These are phyloP conservation scores for Phanerochaete carnosa DNA, from an alignment of 768 basidiomycete species.

Conservation along the genomic window DNA sequence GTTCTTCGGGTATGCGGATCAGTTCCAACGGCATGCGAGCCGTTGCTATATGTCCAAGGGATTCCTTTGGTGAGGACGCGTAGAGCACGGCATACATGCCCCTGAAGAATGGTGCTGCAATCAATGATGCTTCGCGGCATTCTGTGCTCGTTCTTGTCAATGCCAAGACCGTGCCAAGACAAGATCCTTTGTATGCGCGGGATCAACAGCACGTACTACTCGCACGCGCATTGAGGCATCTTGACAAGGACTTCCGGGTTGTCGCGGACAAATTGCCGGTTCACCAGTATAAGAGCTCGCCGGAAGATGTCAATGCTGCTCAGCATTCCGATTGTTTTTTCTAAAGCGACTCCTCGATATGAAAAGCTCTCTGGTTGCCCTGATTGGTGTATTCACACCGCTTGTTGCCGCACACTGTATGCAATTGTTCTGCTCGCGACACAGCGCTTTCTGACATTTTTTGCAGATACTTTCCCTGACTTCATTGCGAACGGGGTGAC, in stretches of 20 bases:
- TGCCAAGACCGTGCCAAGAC: not conserved
- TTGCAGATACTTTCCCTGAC: conserved; percentile 27
- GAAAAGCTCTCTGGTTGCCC: conserved; percentile 15
- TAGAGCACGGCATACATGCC: not conserved
- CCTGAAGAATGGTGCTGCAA: not conserved
- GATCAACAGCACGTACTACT: not conserved
- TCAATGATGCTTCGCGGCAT: not conserved
- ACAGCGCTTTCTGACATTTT: not conserved
- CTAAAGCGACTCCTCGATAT: conserved; percentile 5
- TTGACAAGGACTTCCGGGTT: not conserved
- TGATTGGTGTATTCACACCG: conserved; percentile 12
- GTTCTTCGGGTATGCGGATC: no score
- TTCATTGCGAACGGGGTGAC: conserved; percentile 22
- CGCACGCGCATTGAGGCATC: not conserved
- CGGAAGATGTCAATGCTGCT: not conserved
- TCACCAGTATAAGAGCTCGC: not conserved
- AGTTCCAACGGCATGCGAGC: no score
- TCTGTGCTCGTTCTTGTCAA: not conserved
- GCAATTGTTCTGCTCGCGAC: not conserved
- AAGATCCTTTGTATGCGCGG: not conserved
- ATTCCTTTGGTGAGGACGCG: not conserved
- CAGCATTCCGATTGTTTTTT: not conserved
- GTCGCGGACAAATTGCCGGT: not conserved
- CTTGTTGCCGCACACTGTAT: conserved; percentile 8
- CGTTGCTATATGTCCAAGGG: no score